Percentiles rank a stretch among this genome's conserved stretches.
These are phyloP conservation scores for Tricholoma hemisulphureum DNA, from an alignment of 768 basidiomycete species.

Conservation along the genomic window DNA sequence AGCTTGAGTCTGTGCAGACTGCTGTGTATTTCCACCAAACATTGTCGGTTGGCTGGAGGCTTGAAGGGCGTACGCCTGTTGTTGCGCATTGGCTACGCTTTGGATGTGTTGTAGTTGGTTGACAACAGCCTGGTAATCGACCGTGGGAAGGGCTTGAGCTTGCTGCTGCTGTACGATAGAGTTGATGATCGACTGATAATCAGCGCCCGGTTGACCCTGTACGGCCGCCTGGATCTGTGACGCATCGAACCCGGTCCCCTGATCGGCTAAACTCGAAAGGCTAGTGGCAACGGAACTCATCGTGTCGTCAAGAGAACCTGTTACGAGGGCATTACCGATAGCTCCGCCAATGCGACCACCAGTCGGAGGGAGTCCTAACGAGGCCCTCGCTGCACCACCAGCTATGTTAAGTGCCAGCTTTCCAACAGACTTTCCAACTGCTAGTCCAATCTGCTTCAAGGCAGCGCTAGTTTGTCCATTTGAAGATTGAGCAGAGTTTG, in stretches of 20 bases:
- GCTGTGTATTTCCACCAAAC: not conserved
- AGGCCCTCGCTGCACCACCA: slow-evolving; percentile 7
- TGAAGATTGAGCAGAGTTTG: not conserved
- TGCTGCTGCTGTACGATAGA: slow-evolving; percentile 27
- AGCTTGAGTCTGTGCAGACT: not conserved
- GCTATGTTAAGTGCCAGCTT: slow-evolving; percentile 7
- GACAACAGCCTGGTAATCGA: slow-evolving; percentile 12
- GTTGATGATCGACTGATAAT: slow-evolving; percentile 31
- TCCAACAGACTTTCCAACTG: slow-evolving; percentile 3
- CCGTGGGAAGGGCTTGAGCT: slow-evolving; percentile 12
- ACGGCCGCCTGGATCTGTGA: slow-evolving; percentile 29
- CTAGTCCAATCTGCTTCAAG: not conserved
- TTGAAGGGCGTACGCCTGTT: not conserved
- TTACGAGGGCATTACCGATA: slow-evolving; percentile 5
- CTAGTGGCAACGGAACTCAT: slow-evolving; percentile 7
- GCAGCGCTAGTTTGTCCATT: not conserved
- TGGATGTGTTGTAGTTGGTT: slow-evolving; percentile 11
- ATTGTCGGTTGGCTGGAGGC: not conserved
- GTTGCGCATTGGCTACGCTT: slow-evolving; percentile 8
- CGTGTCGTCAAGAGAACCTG: not conserved
- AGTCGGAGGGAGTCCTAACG: not conserved
- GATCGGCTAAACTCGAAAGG: slow-evolving; percentile 13
- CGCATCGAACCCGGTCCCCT: slow-evolving; percentile 10
- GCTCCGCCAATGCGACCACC: slow-evolving; percentile 4
- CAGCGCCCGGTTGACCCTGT: slow-evolving; percentile 27